These are phyloP conservation scores for Acrocalymma vagum DNA, from an alignment of 2,329 filamentous ascomycete genomes.

Conservation along the genomic window DNA sequence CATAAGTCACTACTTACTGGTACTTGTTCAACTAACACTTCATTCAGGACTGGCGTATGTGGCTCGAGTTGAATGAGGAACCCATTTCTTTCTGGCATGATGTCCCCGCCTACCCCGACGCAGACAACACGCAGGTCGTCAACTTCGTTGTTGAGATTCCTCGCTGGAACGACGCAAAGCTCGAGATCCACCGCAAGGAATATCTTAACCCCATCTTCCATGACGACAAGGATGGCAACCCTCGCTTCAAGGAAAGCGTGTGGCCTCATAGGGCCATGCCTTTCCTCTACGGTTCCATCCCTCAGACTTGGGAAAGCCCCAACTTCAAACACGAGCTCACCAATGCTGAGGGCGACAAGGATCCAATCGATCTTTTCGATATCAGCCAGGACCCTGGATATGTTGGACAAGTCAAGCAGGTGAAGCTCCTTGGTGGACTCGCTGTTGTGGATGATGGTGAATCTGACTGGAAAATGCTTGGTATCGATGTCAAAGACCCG, in stretches of 20 bases:
- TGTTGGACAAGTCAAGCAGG: constrained; percentile 94
- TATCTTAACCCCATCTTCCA: constrained; percentile 97
- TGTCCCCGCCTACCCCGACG: constrained; percentile 92
- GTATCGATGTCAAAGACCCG: constrained; percentile 95
- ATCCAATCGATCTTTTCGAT: constrained; percentile 97
- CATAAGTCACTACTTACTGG: too few relatives aligned
- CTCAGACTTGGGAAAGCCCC: constrained; percentile 97
- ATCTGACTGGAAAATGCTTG: constrained; percentile 99
- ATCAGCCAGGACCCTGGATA: constrained; percentile 96
- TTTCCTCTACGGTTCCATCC: constrained; percentile 99
- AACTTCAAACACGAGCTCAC: constrained; percentile 92
- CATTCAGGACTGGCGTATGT: constrained; percentile 70
- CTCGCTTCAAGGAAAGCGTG: constrained; percentile 97
- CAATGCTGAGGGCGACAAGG: constrained; percentile 97
- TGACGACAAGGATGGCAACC: constrained; percentile 97
- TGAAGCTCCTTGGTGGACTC: constrained; percentile 98
- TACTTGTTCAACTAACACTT: neutral
- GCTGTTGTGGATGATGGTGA: constrained; percentile 96
- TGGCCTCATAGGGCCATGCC: constrained; percentile 99
- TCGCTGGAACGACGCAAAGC: constrained; percentile 97
- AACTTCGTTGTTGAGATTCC: constrained; percentile 99
- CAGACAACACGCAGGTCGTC: constrained; percentile 81
- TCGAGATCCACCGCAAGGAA: constrained; percentile 79
- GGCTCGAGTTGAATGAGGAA: constrained; percentile 91
- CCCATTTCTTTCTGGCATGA: constrained; percentile 94